Evolutionary conservation across 495 filamentous ascomycete genomes (phyloP).

Genomic region (Aspergillus nidulans): DNA sequence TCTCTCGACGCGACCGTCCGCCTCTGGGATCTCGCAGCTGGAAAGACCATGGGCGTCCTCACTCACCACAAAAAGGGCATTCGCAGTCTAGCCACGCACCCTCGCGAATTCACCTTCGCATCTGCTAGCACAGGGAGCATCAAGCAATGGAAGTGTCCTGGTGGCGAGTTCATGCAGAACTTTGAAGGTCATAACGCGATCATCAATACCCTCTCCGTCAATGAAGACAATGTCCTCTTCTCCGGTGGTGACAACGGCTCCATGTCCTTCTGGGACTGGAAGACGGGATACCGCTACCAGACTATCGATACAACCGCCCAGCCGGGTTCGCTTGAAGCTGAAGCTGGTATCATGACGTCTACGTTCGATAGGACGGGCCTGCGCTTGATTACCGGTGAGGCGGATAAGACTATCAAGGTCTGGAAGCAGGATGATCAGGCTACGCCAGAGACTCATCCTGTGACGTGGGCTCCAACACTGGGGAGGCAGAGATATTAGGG

Average conservation of each 20-base stretch:
- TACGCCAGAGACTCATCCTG: conserved; percentile 83
- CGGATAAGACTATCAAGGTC: conserved; percentile 96
- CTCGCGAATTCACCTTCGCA: conserved; percentile 94
- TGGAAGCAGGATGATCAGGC: conserved; percentile 91
- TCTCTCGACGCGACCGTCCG: conserved; percentile 90
- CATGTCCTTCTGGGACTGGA: conserved; percentile 99
- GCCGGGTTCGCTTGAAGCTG: conserved; percentile 89
- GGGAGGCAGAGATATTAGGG: conserved; percentile 62
- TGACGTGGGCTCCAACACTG: conserved; percentile 88
- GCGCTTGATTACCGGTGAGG: conserved; percentile 87
- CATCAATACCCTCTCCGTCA: conserved; percentile 90
- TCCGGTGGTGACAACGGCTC: conserved; percentile 95
- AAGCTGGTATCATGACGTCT: conserved; percentile 88
- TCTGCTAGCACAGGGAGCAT: conserved; percentile 86
- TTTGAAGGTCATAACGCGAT: conserved; percentile 96
- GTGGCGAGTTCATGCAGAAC: conserved; percentile 98
- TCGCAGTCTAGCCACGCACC: conserved; percentile 78
- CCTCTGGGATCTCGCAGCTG: conserved; percentile 93
- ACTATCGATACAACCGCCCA: conserved; percentile 83
- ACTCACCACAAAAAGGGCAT: conserved; percentile 99
- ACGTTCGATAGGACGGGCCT: conserved; percentile 87
- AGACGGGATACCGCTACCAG: conserved; percentile 90
- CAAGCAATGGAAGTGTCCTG: conserved; percentile 99
- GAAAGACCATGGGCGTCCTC: conserved; percentile 91
- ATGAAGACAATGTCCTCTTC: conserved; percentile 92